Conservation (phyloP, 257 asterid genomes). For the Solanum neorickii region DNA sequence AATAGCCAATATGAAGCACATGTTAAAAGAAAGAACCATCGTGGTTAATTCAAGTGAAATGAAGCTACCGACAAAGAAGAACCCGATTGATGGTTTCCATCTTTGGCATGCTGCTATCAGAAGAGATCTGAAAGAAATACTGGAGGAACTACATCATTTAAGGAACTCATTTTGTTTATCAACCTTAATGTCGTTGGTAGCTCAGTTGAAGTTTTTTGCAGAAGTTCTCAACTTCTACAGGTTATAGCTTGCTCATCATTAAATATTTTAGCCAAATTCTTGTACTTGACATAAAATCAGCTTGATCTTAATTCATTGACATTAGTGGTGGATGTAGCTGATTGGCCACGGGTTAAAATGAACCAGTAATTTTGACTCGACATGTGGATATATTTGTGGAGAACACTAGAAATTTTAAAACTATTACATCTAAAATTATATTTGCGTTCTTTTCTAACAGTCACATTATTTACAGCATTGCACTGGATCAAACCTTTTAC, state of each 20-base stretch:
- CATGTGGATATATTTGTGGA: not conserved
- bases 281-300: not conserved
- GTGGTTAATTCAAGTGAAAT: conserved; percentile 16
- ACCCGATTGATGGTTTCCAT: conserved; percentile 41
- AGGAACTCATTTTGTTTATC: conserved; percentile 40
- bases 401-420: not conserved
- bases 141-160: conserved; percentile 41
- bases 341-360: not conserved
- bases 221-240: conserved; percentile 72
- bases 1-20: conserved; percentile 31
- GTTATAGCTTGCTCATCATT: conserved; percentile 14
- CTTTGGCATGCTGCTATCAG: conserved; percentile 66
- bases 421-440: not conserved
- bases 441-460: not conserved
- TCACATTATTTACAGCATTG: conserved; percentile 39
- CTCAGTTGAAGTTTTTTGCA: conserved; percentile 55
- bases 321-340: not conserved
- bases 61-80: conserved; percentile 10
- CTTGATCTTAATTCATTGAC: not conserved
- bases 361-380: not conserved
- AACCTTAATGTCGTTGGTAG: conserved; percentile 38
- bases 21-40: conserved; percentile 19
- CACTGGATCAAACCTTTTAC: conserved; percentile 46
- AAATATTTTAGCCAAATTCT: not conserved
- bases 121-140: conserved; percentile 39